Evolutionary conservation across 148 eudicot species (phyloP).

Genomic region (Rhododendron williamsianum): DNA sequence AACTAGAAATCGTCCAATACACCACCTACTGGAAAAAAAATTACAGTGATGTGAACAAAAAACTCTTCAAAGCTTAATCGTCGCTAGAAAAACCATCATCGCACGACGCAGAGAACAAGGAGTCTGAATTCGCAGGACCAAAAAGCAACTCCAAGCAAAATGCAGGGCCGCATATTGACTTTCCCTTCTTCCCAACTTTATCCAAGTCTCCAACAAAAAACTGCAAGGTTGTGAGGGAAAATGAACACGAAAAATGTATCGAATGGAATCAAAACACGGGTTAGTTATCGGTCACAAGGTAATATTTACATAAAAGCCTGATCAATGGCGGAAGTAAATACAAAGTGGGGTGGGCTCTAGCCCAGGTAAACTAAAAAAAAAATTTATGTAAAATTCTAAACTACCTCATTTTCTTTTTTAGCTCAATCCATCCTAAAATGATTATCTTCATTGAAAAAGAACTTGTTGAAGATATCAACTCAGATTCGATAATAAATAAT

Average conservation of each 20-base stretch:
- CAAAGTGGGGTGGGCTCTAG: too few species aligned
- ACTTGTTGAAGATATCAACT: too few species aligned
- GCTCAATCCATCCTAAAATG: too few species aligned
- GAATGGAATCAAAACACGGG: not conserved
- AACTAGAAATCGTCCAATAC: not conserved
- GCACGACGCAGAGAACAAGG: slow-evolving; percentile 13
- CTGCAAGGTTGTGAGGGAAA: slow-evolving; percentile 18
- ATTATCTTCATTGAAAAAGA: too few species aligned
- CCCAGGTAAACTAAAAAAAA: too few species aligned
- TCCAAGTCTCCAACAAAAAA: slow-evolving; percentile 39
- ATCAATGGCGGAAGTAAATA: too few species aligned
- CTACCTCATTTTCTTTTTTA: too few species aligned
- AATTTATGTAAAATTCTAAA: too few species aligned
- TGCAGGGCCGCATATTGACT: slow-evolving; percentile 45
- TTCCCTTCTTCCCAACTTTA: slow-evolving; percentile 42
- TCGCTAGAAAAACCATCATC: slow-evolving; percentile 9
- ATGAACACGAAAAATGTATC: not conserved
- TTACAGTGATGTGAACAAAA: not conserved
- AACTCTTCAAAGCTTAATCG: not conserved
- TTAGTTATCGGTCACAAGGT: not conserved
- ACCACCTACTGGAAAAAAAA: not conserved
- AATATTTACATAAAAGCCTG: not conserved
- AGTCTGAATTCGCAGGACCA: slow-evolving; percentile 35
- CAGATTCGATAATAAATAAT: too few species aligned
- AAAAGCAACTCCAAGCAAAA: slow-evolving; percentile 55